A percentile compares a stretch with the other conserved stretches of the same genome.
Evolutionary conservation across 2,329 filamentous ascomycete genomes (phyloP).

Genomic region (Colletotrichum cereale): DNA sequence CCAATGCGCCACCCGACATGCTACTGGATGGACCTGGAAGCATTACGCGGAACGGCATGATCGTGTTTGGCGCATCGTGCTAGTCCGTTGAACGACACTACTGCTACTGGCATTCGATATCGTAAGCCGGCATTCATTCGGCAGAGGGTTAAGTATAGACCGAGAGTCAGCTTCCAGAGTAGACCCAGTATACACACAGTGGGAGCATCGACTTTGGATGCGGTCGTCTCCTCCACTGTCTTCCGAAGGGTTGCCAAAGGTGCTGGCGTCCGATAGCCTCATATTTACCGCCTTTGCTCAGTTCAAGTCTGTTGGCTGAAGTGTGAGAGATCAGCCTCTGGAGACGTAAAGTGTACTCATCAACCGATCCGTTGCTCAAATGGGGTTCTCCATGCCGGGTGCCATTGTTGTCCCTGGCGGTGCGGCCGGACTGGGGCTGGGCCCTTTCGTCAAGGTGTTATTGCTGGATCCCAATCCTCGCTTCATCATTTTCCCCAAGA

Average conservation of each 20-base stretch:
- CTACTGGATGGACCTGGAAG: not conserved
- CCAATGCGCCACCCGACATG: not conserved
- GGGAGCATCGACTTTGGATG: not conserved
- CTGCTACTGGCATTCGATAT: not conserved
- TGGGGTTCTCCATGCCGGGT: slow-evolving; percentile 59
- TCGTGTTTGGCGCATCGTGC: not conserved
- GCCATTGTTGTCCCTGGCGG: slow-evolving; percentile 41
- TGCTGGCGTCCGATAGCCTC: not conserved
- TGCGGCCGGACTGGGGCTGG: slow-evolving; percentile 47
- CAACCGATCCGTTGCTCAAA: slow-evolving; percentile 47
- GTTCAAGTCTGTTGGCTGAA: not conserved
- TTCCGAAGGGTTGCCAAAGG: not conserved
- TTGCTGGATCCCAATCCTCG: slow-evolving; percentile 67
- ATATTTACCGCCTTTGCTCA: not conserved
- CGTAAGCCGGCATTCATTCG: not conserved
- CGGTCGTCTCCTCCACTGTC: not conserved
- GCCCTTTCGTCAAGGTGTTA: slow-evolving; percentile 50
- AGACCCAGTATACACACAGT: not conserved
- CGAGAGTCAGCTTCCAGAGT: not conserved
- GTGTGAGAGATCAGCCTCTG: not conserved
- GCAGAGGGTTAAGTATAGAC: not conserved
- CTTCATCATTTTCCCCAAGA: slow-evolving; percentile 90
- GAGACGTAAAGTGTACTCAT: not conserved
- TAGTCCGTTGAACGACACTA: not conserved
- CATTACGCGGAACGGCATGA: not conserved